Conservation (phyloP, 768 basidiomycete species). For the Saitozyma sp. region DNA sequence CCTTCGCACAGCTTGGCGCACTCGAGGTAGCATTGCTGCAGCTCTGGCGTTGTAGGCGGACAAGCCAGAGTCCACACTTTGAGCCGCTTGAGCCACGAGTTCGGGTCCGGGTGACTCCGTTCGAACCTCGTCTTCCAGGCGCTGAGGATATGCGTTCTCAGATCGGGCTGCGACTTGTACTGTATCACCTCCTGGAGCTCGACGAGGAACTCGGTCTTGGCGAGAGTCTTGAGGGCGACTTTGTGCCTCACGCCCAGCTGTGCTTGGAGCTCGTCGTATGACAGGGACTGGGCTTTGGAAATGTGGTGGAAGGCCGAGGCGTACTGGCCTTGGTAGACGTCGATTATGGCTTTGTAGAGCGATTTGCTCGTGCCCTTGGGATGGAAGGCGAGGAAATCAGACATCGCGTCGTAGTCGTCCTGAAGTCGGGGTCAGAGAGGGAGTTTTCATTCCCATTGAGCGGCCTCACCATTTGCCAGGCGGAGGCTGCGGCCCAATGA, state of each 20-base stretch:
- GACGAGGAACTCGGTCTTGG: conserved; percentile 47
- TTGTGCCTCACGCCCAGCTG: conserved; percentile 31
- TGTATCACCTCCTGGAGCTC: conserved; percentile 51
- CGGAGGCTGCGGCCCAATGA: conserved; percentile 47
- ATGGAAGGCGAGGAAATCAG: conserved; percentile 46
- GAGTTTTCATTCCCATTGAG: neutral
- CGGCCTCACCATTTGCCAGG: conserved; percentile 48
- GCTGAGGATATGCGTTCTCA: conserved; percentile 28
- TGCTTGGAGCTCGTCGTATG: conserved; percentile 47
- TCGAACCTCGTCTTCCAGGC: conserved; percentile 46
- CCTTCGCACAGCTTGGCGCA: conserved; percentile 46
- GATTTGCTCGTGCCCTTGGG: conserved; percentile 48
- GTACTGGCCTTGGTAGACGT: conserved; percentile 42
- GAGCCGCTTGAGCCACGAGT: conserved; percentile 46
- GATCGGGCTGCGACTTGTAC: conserved; percentile 46
- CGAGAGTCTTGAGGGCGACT: conserved; percentile 44
- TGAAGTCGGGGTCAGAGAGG: neutral
- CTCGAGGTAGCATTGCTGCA: conserved; percentile 46
- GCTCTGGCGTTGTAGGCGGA: conserved; percentile 27
- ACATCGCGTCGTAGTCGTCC: conserved; percentile 50
- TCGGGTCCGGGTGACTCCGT: conserved; percentile 42
- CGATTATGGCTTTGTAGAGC: conserved; percentile 52
- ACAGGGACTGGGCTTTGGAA: conserved; percentile 43
- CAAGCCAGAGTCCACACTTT: conserved; percentile 45
- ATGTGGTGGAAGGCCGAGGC: conserved; percentile 47